Conservation (phyloP, 495 filamentous ascomycete genomes). For the Trichodelitschia bisporula region DNA sequence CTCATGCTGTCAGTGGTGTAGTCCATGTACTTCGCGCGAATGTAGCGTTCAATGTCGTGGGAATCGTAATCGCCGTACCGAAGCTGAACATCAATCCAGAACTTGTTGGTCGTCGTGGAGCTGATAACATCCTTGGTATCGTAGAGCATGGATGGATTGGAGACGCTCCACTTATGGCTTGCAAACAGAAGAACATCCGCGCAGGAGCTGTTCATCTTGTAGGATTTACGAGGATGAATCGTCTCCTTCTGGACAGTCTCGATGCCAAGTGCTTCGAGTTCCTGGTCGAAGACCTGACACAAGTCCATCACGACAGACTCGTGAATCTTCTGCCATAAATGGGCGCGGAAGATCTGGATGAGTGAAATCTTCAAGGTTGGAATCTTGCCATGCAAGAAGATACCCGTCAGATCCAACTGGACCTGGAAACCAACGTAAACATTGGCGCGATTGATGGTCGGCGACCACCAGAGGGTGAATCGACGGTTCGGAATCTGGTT, state of each 20-base stretch:
- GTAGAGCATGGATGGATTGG: conserved; percentile 71
- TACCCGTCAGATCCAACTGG: conserved; percentile 92
- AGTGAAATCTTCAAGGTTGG: conserved; percentile 95
- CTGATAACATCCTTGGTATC: conserved; percentile 95
- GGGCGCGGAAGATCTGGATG: conserved; percentile 98
- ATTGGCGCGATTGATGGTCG: conserved; percentile 44
- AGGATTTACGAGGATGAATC: conserved; percentile 97
- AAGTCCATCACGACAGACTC: conserved; percentile 98
- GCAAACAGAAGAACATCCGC: conserved; percentile 96
- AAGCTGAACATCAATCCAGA: conserved; percentile 97
- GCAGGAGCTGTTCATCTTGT: conserved; percentile 99
- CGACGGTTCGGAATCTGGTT: conserved; percentile 99
- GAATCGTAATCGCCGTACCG: conserved; percentile 98
- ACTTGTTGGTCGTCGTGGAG: conserved; percentile 90
- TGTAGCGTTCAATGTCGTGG: conserved; percentile 95
- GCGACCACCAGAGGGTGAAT: conserved; percentile 96
- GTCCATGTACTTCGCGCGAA: conserved; percentile 93
- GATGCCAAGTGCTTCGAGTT: conserved; percentile 85
- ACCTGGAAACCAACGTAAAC: conserved; percentile 96
- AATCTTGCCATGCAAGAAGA: conserved; percentile 99
- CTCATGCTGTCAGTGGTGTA: conserved; percentile 99
- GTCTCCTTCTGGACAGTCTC: conserved; percentile 99
- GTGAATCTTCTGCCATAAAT: conserved; percentile 99
- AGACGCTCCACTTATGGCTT: conserved; percentile 97
- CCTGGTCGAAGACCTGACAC: conserved; percentile 98